These are phyloP conservation scores for Populus alba DNA, from an alignment of 345 rosid genomes.

Conservation along the genomic window DNA sequence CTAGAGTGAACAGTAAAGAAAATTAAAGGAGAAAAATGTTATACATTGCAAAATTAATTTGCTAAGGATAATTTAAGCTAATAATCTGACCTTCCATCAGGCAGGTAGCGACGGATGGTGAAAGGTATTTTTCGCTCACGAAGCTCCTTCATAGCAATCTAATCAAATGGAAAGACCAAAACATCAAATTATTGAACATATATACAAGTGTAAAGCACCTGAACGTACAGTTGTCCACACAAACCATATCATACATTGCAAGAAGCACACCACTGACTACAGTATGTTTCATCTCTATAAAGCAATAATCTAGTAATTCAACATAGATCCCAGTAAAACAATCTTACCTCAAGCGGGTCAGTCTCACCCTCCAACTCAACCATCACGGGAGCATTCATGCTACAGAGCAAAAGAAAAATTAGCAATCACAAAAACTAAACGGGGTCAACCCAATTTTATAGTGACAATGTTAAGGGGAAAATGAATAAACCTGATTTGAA, in stretches of 20 bases:
- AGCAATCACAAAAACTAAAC: neutral
- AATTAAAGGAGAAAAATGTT: neutral
- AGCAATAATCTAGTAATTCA: neutral
- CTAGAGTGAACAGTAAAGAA: neutral
- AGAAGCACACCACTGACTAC: no score
- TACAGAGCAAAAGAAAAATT: slow-evolving; percentile 29
- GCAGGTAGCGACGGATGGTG: slow-evolving; percentile 72
- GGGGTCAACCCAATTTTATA: neutral
- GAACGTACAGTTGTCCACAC: neutral
- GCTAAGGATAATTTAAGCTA: neutral
- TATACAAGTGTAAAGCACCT: neutral
- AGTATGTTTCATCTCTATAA: neutral
- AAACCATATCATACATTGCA: neutral
- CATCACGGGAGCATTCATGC: slow-evolving; percentile 96
- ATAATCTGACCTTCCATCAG: slow-evolving; percentile 76
- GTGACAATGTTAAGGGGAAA: neutral
- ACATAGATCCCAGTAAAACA: neutral
- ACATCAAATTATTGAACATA: neutral
- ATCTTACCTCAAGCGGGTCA: slow-evolving; percentile 74
- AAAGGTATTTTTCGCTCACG: slow-evolving; percentile 81
- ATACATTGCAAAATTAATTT: neutral
- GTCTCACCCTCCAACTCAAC: slow-evolving; percentile 89
- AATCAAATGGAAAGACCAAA: neutral
- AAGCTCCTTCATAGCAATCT: slow-evolving; percentile 95
- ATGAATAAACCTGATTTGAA: slow-evolving; percentile 62